Base-by-base conservation (phyloP, 1,139 yeast genomes). In the Torulaspora pretoriensis region DNA sequence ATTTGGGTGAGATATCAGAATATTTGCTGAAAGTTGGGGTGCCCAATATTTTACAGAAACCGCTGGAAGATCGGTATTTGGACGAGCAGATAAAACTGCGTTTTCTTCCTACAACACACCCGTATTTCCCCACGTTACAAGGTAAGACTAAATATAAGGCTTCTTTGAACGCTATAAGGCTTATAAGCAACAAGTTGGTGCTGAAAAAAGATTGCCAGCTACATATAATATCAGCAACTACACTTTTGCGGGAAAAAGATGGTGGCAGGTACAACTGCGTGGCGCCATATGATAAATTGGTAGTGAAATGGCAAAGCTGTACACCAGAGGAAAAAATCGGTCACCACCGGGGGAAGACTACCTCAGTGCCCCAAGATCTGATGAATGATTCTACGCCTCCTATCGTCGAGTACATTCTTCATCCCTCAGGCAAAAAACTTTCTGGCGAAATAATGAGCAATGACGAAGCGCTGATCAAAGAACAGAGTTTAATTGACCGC, bases 301-400 rank as follows among this genome's bases (percentile, higher is more conserved):
- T 75, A 23, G 64, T 83, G 2, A 69, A 82, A 46, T 83, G 88
- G 87, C 68, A 74, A 40, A 81, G 86, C 1, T 81, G 87, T 54
- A 57, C 66, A 14, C 73, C 74, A 23, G 78, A 83, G 52, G 59
- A 56, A 12, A 38, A 25, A 6, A 28, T 28, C 3, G 22, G 42
- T 8, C 40, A 43, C 16, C 36, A 17, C 9, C 43, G 51, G 8
- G 50, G 45, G 4, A 55, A 51, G 33, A 46, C 51, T 1, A 51
- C 52, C 10, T 35, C 42, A 23, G 37, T 40, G 30, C 48, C 36
- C 12, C 42, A 31, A 39, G 39, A 40, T 33, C 42, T 36, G 9
- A 24, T 22, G 5, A 27, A 35, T 28, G 46, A 45, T 23, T 33
- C 46, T 10, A 36, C 46, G 4, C 42, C 51, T 5, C 51, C 44